Evolutionary conservation across 1,284 basidiomycete species (phyloP).

Genomic region (Sporisorium reilianum): DNA sequence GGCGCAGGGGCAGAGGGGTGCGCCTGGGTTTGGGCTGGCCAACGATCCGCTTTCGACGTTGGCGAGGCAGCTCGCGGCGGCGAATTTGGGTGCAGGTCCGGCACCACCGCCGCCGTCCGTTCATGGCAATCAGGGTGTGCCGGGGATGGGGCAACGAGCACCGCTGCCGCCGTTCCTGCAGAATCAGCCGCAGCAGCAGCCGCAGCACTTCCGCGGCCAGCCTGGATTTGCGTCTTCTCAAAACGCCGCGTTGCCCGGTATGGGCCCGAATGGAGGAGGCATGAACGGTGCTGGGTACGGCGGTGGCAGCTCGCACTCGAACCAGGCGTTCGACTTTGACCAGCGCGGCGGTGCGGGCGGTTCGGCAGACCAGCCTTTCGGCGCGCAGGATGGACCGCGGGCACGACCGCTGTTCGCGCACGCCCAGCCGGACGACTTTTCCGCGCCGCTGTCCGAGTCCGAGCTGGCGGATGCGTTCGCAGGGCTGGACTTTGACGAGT

Average conservation of each 20-base stretch:
- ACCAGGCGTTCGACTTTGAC: slow-evolving; percentile 34
- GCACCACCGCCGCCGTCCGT: slow-evolving; percentile 1
- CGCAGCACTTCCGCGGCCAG: slow-evolving; percentile 25
- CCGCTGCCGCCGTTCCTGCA: slow-evolving; percentile 37
- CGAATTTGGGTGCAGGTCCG: slow-evolving; percentile 21
- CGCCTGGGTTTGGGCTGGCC: slow-evolving; percentile 21
- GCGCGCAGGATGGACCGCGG: slow-evolving; percentile 9
- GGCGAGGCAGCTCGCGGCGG: slow-evolving; percentile 50
- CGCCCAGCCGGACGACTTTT: slow-evolving; percentile 23
- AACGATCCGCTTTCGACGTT: slow-evolving; percentile 52
- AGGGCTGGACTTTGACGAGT: slow-evolving; percentile 41
- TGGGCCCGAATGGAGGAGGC: slow-evolving; percentile 20
- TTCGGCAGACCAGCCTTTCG: background rate
- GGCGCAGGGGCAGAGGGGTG: slow-evolving; percentile 19
- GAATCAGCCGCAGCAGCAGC: slow-evolving; percentile 34
- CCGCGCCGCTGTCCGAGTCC: slow-evolving; percentile 26
- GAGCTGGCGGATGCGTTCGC: slow-evolving; percentile 42
- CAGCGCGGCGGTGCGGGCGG: slow-evolving; percentile 1
- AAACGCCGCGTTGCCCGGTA: slow-evolving; percentile 12
- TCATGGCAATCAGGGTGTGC: slow-evolving; percentile 9
- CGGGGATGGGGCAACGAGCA: slow-evolving; percentile 24
- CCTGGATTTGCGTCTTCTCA: slow-evolving; percentile 8
- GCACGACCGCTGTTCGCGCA: slow-evolving; percentile 12
- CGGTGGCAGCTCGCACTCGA: slow-evolving; percentile 28
- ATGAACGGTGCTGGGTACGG: slow-evolving; percentile 12